Conservation (phyloP, 768 basidiomycete species). For the Cytidiella melzeri region DNA sequence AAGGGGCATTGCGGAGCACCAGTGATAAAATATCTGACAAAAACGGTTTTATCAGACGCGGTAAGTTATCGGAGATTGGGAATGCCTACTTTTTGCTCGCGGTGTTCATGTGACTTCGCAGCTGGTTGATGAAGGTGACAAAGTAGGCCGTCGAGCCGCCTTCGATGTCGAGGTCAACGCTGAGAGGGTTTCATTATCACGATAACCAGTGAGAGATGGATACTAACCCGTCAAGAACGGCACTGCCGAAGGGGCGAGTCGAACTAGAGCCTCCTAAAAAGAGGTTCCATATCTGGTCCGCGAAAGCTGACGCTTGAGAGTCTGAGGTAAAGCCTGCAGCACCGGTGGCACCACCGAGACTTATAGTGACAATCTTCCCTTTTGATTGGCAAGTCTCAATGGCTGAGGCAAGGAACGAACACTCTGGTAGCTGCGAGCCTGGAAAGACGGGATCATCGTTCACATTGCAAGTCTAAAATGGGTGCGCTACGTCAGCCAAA, state of each 20-base stretch:
- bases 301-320: constrained; percentile 51
- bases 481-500: background rate
- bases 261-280: constrained; percentile 59
- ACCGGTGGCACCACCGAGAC: constrained; percentile 44
- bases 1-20: constrained; percentile 65
- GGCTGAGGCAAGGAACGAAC: constrained; percentile 50
- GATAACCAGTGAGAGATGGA: background rate
- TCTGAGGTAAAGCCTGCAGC: constrained; percentile 55
- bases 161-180: constrained; percentile 70
- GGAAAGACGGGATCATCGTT: constrained; percentile 50
- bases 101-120: constrained; percentile 44
- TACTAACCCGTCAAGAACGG: constrained; percentile 63
- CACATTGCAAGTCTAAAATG: constrained; percentile 53
- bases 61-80: background rate
- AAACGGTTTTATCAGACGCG: background rate
- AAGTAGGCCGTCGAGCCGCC: constrained; percentile 38
- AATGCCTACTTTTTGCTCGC: constrained; percentile 46
- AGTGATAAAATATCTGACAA: constrained; percentile 56
- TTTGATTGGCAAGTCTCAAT: constrained; percentile 56
- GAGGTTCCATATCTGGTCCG: constrained; percentile 63
- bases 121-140: constrained; percentile 37
- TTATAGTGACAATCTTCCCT: constrained; percentile 34
- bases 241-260: constrained; percentile 66
- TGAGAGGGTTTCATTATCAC: no score
- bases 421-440: constrained; percentile 58